A percentile compares a stretch with the other conserved stretches of the same genome.
These are phyloP conservation scores for Elsinoe perseae DNA, from an alignment of 2,329 filamentous ascomycete genomes.

Conservation along the genomic window DNA sequence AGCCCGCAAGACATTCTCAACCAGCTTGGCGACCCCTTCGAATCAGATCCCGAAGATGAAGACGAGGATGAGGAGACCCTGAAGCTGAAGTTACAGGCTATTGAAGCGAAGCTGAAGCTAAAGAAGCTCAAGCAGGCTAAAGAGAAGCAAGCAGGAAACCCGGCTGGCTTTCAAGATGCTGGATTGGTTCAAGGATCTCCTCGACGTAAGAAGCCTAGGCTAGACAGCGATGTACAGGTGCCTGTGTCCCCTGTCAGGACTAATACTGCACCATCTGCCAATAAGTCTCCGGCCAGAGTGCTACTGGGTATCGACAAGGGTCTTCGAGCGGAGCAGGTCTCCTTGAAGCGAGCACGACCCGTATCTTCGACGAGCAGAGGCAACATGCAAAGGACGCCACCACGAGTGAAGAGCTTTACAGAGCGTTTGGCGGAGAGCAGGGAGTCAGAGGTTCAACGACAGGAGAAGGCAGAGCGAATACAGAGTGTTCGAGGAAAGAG, in stretches of 20 bases:
- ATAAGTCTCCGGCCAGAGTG: constrained; percentile 70
- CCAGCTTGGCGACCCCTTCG: constrained; percentile 28
- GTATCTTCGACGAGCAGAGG: constrained; percentile 23
- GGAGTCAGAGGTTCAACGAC: constrained; percentile 34
- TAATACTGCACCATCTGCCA: constrained; percentile 39
- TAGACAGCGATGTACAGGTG: constrained; percentile 54
- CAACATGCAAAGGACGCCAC: constrained; percentile 15
- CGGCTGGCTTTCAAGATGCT: not conserved
- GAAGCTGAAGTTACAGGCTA: constrained; percentile 75
- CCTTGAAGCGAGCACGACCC: constrained; percentile 60
- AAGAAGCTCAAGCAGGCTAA: constrained; percentile 67
- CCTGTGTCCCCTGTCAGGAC: constrained; percentile 61
- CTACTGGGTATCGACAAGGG: constrained; percentile 86
- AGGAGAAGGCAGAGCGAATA: constrained; percentile 39
- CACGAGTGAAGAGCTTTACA: constrained; percentile 60
- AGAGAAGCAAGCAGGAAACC: constrained; percentile 19
- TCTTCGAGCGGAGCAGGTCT: constrained; percentile 70
- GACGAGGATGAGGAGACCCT: constrained; percentile 91
- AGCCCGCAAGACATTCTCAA: constrained; percentile 24
- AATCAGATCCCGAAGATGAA: constrained; percentile 53
- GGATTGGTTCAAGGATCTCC: constrained; percentile 17
- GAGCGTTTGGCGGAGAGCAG: constrained; percentile 70
- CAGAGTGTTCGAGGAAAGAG: constrained; percentile 35
- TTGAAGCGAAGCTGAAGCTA: constrained; percentile 77
- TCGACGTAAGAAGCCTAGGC: constrained; percentile 17